A percentile compares a stretch with the other conserved stretches of the same genome.
Conservation (phyloP, 768 basidiomycete species). For the Leucocoprinus birnbaumii region DNA sequence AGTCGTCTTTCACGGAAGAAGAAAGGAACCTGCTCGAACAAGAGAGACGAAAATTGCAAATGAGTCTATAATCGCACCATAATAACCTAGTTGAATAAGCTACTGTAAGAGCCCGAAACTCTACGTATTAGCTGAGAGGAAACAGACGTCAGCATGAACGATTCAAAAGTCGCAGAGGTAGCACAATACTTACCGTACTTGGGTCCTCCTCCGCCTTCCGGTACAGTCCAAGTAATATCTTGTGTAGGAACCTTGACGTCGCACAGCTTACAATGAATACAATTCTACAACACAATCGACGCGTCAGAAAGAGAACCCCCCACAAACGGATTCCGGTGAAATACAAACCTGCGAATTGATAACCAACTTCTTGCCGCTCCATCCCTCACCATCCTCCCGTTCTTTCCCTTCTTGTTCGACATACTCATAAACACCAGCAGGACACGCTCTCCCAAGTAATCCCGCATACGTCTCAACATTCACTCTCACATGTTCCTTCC, state of each 20-base stretch:
- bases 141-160: too few species aligned
- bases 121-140: too few species aligned
- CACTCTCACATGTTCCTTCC: slow-evolving; percentile 64
- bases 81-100: too few species aligned
- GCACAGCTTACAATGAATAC: slow-evolving; percentile 93
- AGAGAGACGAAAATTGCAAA: too few species aligned
- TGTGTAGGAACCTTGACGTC: slow-evolving; percentile 96
- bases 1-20: too few species aligned
- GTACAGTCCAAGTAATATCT: slow-evolving; percentile 96
- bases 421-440: slow-evolving; percentile 97
- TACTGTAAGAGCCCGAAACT: too few species aligned
- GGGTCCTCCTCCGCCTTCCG: slow-evolving; percentile 95
- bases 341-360: slow-evolving; percentile 90
- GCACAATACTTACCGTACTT: slow-evolving; percentile 72
- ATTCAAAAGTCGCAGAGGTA: neutral
- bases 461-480: slow-evolving; percentile 86
- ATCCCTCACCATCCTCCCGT: slow-evolving; percentile 43
- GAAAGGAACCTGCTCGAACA: too few species aligned
- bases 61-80: too few species aligned
- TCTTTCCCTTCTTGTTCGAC: slow-evolving; percentile 45
- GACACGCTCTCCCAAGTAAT: slow-evolving; percentile 85
- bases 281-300: slow-evolving; percentile 52
- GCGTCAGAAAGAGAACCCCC: neutral
- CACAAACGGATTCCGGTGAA: neutral
- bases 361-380: slow-evolving; percentile 83